These are phyloP conservation scores for Bertia moriformis DNA, from an alignment of 2,329 filamentous ascomycete genomes.

Conservation along the genomic window DNA sequence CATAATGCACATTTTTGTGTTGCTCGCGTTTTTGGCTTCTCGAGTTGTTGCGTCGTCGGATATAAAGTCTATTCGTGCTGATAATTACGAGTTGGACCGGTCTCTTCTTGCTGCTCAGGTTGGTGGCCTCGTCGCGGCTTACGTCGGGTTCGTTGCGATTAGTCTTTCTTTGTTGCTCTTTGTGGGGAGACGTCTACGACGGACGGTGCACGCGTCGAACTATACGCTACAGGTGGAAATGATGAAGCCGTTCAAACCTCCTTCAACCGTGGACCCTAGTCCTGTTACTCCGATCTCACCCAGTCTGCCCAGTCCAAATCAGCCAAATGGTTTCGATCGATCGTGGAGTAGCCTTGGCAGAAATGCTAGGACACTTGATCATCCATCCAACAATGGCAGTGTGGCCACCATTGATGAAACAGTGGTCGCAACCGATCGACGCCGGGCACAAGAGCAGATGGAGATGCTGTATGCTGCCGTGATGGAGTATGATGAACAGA, in stretches of 20 bases:
- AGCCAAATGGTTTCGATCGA: neutral
- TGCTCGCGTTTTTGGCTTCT: no score
- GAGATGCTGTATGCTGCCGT: slow-evolving; percentile 1
- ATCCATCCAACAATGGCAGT: neutral
- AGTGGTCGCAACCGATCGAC: neutral
- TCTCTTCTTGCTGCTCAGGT: neutral
- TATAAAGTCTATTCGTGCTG: no score
- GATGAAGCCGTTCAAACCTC: neutral
- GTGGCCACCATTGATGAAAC: neutral
- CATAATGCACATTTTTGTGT: neutral
- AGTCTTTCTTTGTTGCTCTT: neutral
- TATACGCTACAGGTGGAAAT: neutral
- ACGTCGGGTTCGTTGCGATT: neutral
- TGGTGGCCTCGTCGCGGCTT: neutral
- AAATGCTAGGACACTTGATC: neutral
- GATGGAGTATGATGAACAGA: neutral
- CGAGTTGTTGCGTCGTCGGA: no score
- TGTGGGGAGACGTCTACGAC: neutral
- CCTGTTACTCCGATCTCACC: neutral
- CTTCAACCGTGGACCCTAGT: neutral
- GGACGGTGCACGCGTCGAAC: neutral
- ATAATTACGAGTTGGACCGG: no score
- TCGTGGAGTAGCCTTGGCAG: neutral
- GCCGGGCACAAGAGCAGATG: neutral
- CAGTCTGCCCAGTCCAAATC: neutral